Base-by-base conservation (phyloP, 2,329 filamentous ascomycete species). In the Trichoderma aggressivum region DNA sequence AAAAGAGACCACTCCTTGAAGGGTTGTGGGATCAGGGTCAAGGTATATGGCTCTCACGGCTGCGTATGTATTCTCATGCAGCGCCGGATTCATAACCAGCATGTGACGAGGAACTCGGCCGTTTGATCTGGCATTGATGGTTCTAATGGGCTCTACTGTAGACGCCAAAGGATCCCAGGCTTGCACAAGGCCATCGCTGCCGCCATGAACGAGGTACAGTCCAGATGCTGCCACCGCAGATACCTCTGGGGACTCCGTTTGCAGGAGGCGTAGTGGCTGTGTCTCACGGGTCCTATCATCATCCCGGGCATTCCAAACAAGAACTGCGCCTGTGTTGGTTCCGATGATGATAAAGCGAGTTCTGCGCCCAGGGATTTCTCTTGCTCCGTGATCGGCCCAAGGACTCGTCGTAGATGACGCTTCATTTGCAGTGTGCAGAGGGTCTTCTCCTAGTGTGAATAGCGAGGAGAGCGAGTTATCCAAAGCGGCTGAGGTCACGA, bases 131-230 rank as follows among this genome's bases (percentile, higher is more conserved):
- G 94, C 93, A 78, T 97, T 94, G 68, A 99, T 85, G 0, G 94
- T 98, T 50, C 94, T 90, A 65, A 98, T 87, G 0, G 96, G 93
- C 24, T 91, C 89, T 21, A 86, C 81, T 0, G 87, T 92, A 2
- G 95, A 98, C 1, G 91, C 93, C 60, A 99, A 84, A n/a, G 92
- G 93, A 82, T 99, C 96, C 96, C 96, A 99, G 7, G 94, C 93
- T 80, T 98, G 96, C 5, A 97, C 95, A 3, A 98, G 87, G 1
- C 96, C 95, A 81, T 99, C 96, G 75, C 92, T 97, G 30, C 96
- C 96, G 63, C 96, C 96, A 79, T 97, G 93, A 7, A 98, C 92
- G 18, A 99, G 82, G 78, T 97, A 97, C 18, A 99, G 84, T 2
- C 94, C 92, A 1, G 94, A 94, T 60, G 97, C 80, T 7, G 92